Evolutionary conservation across 331 rosid species (phyloP).

Genomic region (Prunus yedoensis): DNA sequence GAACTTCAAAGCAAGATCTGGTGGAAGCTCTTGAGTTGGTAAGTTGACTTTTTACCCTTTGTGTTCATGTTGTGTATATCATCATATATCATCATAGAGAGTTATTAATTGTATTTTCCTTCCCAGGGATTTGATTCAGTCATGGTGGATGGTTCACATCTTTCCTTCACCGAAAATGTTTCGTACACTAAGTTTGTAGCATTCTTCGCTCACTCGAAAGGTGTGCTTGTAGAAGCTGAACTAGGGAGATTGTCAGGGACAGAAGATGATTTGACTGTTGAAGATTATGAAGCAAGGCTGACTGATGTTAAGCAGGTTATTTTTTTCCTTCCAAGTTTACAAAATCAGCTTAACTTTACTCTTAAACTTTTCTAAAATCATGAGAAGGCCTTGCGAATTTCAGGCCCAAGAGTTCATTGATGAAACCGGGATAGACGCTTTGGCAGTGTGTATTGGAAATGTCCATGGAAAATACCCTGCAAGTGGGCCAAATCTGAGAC

Average conservation of each 20-base stretch:
- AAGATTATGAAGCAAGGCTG: constrained; percentile 86
- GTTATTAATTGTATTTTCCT: constrained; percentile 24
- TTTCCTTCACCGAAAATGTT: constrained; percentile 70
- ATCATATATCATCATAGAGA: constrained; percentile 15
- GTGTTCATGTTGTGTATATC: neutral
- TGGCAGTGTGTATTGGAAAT: constrained; percentile 95
- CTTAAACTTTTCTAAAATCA: constrained; percentile 17
- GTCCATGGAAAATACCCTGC: constrained; percentile 92
- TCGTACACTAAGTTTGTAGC: constrained; percentile 73
- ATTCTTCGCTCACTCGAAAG: constrained; percentile 67
- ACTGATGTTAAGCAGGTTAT: constrained; percentile 76
- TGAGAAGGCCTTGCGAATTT: constrained; percentile 27
- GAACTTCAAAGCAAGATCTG: constrained; percentile 77
- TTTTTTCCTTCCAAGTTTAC: constrained; percentile 6
- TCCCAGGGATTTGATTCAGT: constrained; percentile 83
- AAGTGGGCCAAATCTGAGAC: constrained; percentile 82
- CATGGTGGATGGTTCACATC: constrained; percentile 95
- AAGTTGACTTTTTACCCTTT: constrained; percentile 21
- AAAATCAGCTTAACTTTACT: constrained; percentile 6
- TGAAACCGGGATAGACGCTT: constrained; percentile 87
- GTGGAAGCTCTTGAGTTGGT: constrained; percentile 88
- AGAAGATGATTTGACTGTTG: constrained; percentile 91
- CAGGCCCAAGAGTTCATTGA: constrained; percentile 91
- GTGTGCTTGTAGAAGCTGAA: constrained; percentile 89
- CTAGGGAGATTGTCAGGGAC: constrained; percentile 93